Base-by-base conservation (phyloP, 2,329 filamentous ascomycete species). In the Botrytis galanthina region DNA sequence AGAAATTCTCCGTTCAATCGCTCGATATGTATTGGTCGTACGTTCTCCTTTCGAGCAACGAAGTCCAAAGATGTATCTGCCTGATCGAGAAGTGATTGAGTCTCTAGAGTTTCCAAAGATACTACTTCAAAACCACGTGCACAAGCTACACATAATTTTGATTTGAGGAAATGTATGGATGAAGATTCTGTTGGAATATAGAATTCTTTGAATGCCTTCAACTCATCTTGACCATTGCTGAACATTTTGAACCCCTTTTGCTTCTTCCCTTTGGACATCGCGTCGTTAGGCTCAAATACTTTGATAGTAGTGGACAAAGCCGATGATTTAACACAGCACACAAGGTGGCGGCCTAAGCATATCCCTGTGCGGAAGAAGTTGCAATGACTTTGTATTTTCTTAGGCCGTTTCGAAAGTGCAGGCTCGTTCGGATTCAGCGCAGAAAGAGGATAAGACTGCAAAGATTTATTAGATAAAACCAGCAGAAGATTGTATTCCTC, bases 281-380 rank as follows among this genome's bases (percentile, higher is more conserved):
- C 92, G 81, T 98, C 96, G 84, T 97, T 97, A 1, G 96, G 96
- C 84, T 99, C 95, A 83, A 94, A 98, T n/a, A 98, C 96, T 84
- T 98, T 98, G 86, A 99, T 97, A 2, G 95, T 98, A 22, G 94
- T 97, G 70, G 94, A 97, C 46, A 98, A 86, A 4, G 95, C 93
- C 29, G 93, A 95, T 59, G 94, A 97, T 85, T 97, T 98, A 80
- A 98, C 96, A 78, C 94, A 97, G 84, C 95, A 98, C 44, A 99
- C 96, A 71, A 99, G 87, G 81, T 98, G 96, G 75, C 96, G 90
- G 48, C 96, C 95, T 74, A 98, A 88, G 81, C 96, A 98, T 79
- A 98, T 97, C 57, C 96, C 96, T 29, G 94, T 93, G 84, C 97
- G 97, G 90, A 99, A 99, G 85, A 98, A 99, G 83, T 95, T 98